Percentiles rank a stretch among this genome's conserved stretches.
phyloP scores from a whole-genome alignment of 176 grass and related monocot genomes.

The Avena sativa region DNA sequence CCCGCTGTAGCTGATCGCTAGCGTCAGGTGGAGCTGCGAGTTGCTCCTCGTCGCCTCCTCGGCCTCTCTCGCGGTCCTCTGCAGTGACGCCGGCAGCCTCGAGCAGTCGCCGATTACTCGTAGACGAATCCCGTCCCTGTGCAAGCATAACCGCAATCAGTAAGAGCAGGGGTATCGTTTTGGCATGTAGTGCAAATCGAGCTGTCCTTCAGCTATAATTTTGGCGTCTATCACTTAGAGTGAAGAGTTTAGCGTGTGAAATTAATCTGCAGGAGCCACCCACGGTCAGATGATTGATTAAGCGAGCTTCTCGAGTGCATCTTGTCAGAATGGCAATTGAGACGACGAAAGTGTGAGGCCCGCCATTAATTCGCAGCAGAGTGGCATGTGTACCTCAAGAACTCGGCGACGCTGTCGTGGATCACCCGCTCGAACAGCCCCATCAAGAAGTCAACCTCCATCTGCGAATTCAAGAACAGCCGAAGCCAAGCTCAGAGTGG shows the following conservation, averaged over 20 bases:
- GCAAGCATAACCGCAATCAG: background rate
- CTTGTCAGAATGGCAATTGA: slow-evolving; percentile 35
- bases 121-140: slow-evolving; percentile 59
- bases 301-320: slow-evolving; percentile 1
- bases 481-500: slow-evolving; percentile 21
- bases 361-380: background rate
- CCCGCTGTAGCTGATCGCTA: slow-evolving; percentile 77
- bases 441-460: slow-evolving; percentile 73
- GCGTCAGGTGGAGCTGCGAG: slow-evolving; percentile 47
- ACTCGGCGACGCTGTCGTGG: slow-evolving; percentile 46
- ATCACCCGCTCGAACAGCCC: slow-evolving; percentile 62
- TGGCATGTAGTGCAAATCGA: background rate
- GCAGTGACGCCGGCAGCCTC: slow-evolving; percentile 61
- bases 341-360: slow-evolving; percentile 22
- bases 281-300: background rate
- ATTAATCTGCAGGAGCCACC: background rate
- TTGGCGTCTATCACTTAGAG: background rate
- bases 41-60: slow-evolving; percentile 59
- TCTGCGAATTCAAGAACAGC: slow-evolving; percentile 42
- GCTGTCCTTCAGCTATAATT: background rate
- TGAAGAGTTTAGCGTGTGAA: background rate
- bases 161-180: background rate
- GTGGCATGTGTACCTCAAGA: slow-evolving; percentile 44
- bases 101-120: slow-evolving; percentile 65
- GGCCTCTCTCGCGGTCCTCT: slow-evolving; percentile 46